phyloP scores from a whole-genome alignment of 2,329 filamentous ascomycete species.

The Fusarium sterilihyphosum region DNA sequence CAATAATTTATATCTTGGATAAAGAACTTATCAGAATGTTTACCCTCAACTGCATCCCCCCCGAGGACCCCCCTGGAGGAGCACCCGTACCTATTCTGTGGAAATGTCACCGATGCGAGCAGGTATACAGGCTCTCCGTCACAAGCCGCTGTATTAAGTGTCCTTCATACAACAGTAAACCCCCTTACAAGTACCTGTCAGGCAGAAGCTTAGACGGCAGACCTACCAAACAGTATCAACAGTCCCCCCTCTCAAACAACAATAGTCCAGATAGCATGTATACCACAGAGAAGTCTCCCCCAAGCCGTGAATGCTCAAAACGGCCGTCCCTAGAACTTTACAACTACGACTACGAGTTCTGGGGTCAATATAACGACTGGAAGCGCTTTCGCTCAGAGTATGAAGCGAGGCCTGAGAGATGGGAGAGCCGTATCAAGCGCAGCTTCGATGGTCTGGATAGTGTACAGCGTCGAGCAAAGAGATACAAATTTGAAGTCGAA shows the following conservation, averaged over 20 bases:
- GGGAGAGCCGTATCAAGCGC: conserved; percentile 1
- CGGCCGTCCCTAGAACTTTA: not conserved
- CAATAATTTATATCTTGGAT: not conserved
- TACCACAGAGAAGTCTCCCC: not conserved
- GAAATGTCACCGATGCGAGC: conserved; percentile 47
- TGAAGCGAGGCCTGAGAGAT: not conserved
- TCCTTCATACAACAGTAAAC: not conserved
- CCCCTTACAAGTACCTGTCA: not conserved
- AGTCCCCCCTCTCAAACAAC: not conserved
- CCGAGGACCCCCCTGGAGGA: not conserved
- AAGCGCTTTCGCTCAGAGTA: conserved; percentile 31
- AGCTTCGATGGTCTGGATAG: not conserved
- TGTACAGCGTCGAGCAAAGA: not conserved
- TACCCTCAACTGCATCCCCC: not conserved
- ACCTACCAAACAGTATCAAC: not conserved
- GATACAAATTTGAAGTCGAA: not conserved
- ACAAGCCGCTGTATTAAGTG: conserved; percentile 25
- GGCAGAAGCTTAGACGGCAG: not conserved
- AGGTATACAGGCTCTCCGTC: conserved; percentile 34
- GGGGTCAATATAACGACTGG: conserved; percentile 46
- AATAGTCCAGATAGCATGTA: not conserved
- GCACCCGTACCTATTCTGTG: conserved; percentile 21
- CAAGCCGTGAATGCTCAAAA: not conserved
- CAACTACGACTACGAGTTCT: conserved; percentile 46
- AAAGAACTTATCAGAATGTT: not conserved